phyloP scores from a whole-genome alignment of 2,329 filamentous ascomycete genomes.

The Aspergillus neotritici region DNA sequence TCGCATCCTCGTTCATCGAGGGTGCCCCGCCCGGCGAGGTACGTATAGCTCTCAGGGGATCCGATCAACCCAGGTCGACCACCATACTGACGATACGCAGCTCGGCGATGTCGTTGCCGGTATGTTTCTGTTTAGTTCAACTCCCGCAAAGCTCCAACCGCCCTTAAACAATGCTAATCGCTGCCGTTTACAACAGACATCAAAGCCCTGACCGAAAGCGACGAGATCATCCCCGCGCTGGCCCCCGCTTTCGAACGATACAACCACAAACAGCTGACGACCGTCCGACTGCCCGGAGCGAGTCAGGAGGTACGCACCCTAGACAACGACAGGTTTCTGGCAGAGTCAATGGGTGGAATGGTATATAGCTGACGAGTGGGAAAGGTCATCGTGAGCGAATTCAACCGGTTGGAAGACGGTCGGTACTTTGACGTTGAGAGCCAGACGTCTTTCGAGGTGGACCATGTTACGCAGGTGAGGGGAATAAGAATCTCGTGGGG shows the following conservation, averaged over 20 bases:
- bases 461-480: conserved; percentile 69
- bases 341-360: background rate
- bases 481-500: conserved; percentile 12
- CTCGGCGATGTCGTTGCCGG: conserved; percentile 83
- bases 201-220: conserved; percentile 72
- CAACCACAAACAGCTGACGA: conserved; percentile 89
- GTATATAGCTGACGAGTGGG: conserved; percentile 11
- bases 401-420: conserved; percentile 74
- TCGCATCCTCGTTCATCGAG: conserved; percentile 81
- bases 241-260: conserved; percentile 85
- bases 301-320: conserved; percentile 61
- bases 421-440: conserved; percentile 88
- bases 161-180: conserved; percentile 16
- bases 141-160: conserved; percentile 7
- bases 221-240: conserved; percentile 64
- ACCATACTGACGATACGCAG: conserved; percentile 40
- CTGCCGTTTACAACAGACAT: conserved; percentile 59
- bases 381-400: conserved; percentile 71
- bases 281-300: conserved; percentile 81
- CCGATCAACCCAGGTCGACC: conserved; percentile 3
- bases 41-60: conserved; percentile 21
- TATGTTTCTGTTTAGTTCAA: conserved; percentile 38
- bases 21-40: conserved; percentile 96
- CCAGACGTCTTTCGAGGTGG: conserved; percentile 80
- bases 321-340: background rate